phyloP scores from a whole-genome alignment of 306 rosid species.

The Sicyos edulis region DNA sequence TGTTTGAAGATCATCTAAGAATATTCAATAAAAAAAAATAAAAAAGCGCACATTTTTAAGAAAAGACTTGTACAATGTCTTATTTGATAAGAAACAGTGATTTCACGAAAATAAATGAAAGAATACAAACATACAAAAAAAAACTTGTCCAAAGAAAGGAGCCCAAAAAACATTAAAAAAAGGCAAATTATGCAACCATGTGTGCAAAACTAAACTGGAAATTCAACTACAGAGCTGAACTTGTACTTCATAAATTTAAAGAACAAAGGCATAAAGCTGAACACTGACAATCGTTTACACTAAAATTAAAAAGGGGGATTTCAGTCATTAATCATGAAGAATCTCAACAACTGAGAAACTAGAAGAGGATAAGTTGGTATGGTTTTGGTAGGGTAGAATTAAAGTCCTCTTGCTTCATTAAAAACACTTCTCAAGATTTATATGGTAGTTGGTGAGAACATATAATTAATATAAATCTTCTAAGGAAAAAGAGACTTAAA shows the following conservation, averaged over 20 bases:
- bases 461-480: no score
- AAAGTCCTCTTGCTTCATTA: not conserved
- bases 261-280: not conserved
- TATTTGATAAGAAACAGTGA: no score
- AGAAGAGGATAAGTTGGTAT: not conserved
- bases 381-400: not conserved
- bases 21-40: no score
- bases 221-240: not conserved
- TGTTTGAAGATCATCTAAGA: not conserved
- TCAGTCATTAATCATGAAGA: not conserved
- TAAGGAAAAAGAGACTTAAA: no score
- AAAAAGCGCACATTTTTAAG: no score
- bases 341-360: not conserved
- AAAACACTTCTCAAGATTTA: not conserved
- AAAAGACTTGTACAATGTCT: no score
- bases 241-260: no score
- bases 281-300: not conserved
- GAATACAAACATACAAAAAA: no score
- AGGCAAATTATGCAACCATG: not conserved
- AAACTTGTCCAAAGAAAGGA: not conserved
- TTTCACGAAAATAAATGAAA: no score
- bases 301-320: not conserved
- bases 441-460: not conserved
- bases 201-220: not conserved
- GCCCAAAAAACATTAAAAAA: not conserved